These are phyloP conservation scores for Sistotremastrum niveocremeum DNA, from an alignment of 768 basidiomycete species.

Conservation along the genomic window DNA sequence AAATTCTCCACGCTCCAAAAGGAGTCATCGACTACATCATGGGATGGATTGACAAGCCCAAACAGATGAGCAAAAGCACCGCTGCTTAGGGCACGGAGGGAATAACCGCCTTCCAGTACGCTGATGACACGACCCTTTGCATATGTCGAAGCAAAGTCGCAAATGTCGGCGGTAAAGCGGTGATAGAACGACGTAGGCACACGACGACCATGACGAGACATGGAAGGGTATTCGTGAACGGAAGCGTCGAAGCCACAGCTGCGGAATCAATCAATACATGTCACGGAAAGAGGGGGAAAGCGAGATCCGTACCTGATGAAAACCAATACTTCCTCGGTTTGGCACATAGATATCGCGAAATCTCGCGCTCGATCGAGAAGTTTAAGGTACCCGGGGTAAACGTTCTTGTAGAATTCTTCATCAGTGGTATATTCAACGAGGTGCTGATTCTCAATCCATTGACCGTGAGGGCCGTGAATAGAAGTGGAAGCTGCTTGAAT, in stretches of 20 bases:
- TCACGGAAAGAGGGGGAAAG: conserved; percentile 3
- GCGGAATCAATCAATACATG: neutral
- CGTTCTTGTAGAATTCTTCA: conserved; percentile 57
- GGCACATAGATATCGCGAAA: conserved; percentile 60
- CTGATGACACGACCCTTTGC: conserved; percentile 65
- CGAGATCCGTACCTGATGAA: conserved; percentile 65
- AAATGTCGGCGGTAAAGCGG: conserved; percentile 65
- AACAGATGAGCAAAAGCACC: conserved; percentile 71
- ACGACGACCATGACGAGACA: conserved; percentile 86
- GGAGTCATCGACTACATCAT: conserved; percentile 10
- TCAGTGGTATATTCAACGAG: conserved; percentile 59
- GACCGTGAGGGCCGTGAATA: conserved; percentile 69
- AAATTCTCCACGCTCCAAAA: conserved; percentile 64
- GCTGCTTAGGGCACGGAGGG: conserved; percentile 75
- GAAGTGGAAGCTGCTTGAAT: conserved; percentile 82
- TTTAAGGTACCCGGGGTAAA: conserved; percentile 53
- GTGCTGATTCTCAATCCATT: conserved; percentile 80
- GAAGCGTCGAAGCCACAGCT: conserved; percentile 94
- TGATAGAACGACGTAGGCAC: conserved; percentile 81
- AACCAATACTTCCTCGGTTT: conserved; percentile 58
- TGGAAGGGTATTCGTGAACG: conserved; percentile 78
- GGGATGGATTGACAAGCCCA: conserved; percentile 38
- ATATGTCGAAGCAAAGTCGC: conserved; percentile 47
- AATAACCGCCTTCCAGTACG: conserved; percentile 92
- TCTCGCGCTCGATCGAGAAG: conserved; percentile 54